Evolutionary conservation across 2,329 filamentous ascomycete genomes (phyloP).

Genomic region (Cladosporium phlei): DNA sequence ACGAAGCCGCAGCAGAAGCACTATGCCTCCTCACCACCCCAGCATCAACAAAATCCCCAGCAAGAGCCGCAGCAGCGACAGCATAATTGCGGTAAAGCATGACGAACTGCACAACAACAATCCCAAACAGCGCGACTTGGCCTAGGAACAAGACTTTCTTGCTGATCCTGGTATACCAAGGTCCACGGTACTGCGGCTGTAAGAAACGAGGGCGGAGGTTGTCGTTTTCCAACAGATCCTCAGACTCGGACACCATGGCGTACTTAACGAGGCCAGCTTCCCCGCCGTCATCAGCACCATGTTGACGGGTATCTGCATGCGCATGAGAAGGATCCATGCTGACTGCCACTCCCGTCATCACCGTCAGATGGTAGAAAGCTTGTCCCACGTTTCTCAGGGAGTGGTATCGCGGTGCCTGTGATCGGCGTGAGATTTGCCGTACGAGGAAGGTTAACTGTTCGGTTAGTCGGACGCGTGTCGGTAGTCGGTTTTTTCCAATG

Average conservation of each 20-base stretch:
- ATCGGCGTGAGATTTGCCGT: background rate
- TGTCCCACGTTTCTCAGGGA: background rate
- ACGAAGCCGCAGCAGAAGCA: constrained; percentile 15
- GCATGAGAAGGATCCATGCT: background rate
- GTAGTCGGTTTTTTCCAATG: background rate
- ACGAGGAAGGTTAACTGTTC: background rate
- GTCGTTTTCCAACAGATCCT: background rate
- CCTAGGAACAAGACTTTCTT: constrained; percentile 7
- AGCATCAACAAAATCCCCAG: constrained; percentile 22
- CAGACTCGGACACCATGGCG: background rate
- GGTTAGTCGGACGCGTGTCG: background rate
- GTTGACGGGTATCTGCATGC: constrained; percentile 1
- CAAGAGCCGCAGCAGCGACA: constrained; percentile 22
- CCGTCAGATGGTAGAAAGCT: background rate
- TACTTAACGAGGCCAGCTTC: constrained; percentile 2
- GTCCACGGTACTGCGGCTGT: background rate
- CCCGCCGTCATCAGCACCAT: constrained; percentile 1
- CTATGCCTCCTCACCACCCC: constrained; percentile 19
- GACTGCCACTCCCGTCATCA: background rate
- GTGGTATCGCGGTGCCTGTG: background rate
- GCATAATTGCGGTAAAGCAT: constrained; percentile 32
- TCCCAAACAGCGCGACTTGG: constrained; percentile 26
- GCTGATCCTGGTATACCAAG: constrained; percentile 6
- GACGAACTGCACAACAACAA: constrained; percentile 25
- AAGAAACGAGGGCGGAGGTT: constrained; percentile 1